A percentile compares a stretch with the other conserved stretches of the same genome.
Evolutionary conservation across 106 monocot species (phyloP).

Genomic region (Apostasia ramifera): DNA sequence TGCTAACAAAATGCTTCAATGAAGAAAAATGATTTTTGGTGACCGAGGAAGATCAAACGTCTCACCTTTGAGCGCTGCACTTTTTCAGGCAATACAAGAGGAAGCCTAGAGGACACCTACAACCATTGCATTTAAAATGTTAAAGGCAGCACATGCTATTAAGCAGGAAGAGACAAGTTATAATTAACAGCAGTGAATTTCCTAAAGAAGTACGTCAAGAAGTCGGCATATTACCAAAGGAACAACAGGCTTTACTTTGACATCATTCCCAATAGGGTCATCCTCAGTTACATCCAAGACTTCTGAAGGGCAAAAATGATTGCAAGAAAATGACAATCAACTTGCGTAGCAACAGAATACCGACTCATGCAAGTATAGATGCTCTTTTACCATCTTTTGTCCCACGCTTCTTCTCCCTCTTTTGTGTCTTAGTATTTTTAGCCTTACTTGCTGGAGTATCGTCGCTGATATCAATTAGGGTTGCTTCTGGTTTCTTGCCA

Average conservation of each 20-base stretch:
- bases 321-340: neutral
- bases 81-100: slow-evolving; percentile 79
- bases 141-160: neutral
- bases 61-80: slow-evolving; percentile 83
- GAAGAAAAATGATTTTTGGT: neutral
- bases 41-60: slow-evolving; percentile 2
- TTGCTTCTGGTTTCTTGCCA: slow-evolving; percentile 7
- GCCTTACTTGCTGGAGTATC: slow-evolving; percentile 17
- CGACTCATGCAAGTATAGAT: neutral
- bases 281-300: slow-evolving; percentile 31
- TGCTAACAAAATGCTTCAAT: neutral
- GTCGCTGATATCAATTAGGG: slow-evolving; percentile 27
- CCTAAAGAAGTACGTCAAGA: neutral
- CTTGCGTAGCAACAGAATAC: neutral
- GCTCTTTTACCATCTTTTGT: slow-evolving; percentile 34
- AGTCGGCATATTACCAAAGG: slow-evolving; percentile 42
- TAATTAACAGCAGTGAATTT: neutral
- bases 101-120: slow-evolving; percentile 76
- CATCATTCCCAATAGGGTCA: slow-evolving; percentile 38
- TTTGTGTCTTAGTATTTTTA: slow-evolving; percentile 16
- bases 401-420: slow-evolving; percentile 9
- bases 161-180: neutral
- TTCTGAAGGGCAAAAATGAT: slow-evolving; percentile 26
- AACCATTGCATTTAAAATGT: neutral
- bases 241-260: slow-evolving; percentile 28